phyloP scores from a whole-genome alignment of 2,329 filamentous ascomycete species.

The Epichloe gansuensis region DNA sequence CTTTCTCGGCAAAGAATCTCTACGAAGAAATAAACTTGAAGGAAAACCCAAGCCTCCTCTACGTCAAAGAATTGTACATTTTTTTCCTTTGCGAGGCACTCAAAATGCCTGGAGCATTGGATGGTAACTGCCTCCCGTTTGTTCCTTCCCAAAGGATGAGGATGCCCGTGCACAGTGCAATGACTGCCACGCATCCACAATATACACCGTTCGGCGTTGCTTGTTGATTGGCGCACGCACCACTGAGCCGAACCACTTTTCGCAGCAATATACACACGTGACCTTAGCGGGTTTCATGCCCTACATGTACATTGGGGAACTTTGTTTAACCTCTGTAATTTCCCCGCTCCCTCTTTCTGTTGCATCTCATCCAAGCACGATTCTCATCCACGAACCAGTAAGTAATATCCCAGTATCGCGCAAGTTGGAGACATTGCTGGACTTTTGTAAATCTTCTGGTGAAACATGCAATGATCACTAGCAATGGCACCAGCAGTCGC shows the following conservation, averaged over 20 bases:
- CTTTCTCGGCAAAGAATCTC: not conserved
- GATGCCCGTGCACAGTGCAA: not conserved
- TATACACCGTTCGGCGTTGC: not conserved
- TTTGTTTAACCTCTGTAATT: conserved; percentile 19
- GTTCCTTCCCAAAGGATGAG: not conserved
- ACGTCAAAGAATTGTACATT: not conserved
- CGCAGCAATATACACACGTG: conserved; percentile 17
- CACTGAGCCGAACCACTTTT: not conserved
- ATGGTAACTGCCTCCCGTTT: not conserved
- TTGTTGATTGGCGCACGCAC: not conserved
- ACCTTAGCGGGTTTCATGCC: conserved; percentile 23
- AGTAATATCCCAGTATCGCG: conserved; percentile 10
- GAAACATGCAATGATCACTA: not conserved
- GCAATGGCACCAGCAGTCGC: not conserved
- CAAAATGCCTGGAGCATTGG: not conserved
- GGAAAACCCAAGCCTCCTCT: no score
- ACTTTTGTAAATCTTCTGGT: not conserved
- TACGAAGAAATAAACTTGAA: not conserved
- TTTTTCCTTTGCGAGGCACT: not conserved
- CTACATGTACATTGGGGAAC: conserved; percentile 14
- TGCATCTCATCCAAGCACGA: conserved; percentile 32
- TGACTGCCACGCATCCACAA: not conserved
- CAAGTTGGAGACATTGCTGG: not conserved
- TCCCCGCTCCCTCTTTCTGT: conserved; percentile 15
- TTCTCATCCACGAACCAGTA: conserved; percentile 35